phyloP scores from a whole-genome alignment of 306 rosid species.

The Fragaria ananassa region DNA sequence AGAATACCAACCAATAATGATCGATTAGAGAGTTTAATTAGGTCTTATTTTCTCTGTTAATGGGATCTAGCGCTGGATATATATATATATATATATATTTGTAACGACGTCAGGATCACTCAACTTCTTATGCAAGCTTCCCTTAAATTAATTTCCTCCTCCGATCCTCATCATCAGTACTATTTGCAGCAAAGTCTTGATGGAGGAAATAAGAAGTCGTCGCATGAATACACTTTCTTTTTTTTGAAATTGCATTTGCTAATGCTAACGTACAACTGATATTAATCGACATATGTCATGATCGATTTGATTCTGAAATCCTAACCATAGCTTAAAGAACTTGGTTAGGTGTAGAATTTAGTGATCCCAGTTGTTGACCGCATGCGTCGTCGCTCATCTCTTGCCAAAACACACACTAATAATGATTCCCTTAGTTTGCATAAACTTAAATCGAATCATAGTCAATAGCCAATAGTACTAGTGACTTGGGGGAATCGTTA shows the following conservation, averaged over 20 bases:
- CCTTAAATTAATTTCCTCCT: background rate
- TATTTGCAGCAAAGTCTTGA: background rate
- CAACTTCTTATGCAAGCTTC: background rate
- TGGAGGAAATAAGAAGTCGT: background rate
- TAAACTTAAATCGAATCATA: background rate
- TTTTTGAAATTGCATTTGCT: too few species aligned
- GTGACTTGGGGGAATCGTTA: background rate
- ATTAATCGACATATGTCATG: background rate
- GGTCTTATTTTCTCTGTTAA: background rate
- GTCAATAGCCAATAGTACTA: background rate
- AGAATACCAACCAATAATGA: too few species aligned
- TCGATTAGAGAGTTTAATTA: background rate
- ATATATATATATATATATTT: too few species aligned
- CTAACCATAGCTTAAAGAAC: background rate
- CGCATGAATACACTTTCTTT: background rate
- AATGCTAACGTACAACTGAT: background rate
- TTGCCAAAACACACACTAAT: background rate
- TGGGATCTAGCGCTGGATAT: background rate
- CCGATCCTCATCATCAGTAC: background rate
- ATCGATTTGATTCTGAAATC: background rate
- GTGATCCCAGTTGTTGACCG: background rate
- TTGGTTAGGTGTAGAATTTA: conserved; percentile 21
- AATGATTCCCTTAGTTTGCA: background rate
- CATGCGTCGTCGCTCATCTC: conserved; percentile 1
- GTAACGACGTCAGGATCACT: conserved; percentile 16